A percentile compares a stretch with the other conserved stretches of the same genome.
Conservation (phyloP, 768 basidiomycete species). For the Psilocybe cubensis region DNA sequence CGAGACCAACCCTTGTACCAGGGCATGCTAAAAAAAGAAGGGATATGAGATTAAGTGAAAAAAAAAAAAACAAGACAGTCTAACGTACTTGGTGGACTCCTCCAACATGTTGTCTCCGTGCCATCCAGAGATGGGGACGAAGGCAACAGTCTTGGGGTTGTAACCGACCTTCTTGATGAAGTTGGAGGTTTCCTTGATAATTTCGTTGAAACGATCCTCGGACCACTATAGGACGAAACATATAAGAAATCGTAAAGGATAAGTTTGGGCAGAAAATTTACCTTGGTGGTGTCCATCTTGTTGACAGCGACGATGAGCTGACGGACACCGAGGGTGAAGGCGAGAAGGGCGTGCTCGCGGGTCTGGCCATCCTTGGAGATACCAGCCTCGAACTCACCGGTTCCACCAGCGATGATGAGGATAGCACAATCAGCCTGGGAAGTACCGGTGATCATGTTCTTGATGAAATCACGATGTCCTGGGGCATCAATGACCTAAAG, state of each 20-base stretch:
- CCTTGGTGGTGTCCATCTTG: conserved; percentile 99
- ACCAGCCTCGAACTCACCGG: conserved; percentile 99
- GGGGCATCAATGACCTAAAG: conserved; percentile 96
- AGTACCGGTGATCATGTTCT: conserved; percentile 99
- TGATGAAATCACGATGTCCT: conserved; percentile 99
- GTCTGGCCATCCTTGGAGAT: conserved; percentile 99
- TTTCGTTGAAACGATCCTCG: conserved; percentile 99
- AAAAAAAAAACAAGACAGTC: neutral
- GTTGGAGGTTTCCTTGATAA: conserved; percentile 94
- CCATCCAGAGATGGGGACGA: conserved; percentile 99
- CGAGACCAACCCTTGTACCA: conserved; percentile 99
- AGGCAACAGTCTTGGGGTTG: conserved; percentile 98
- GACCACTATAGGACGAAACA: conserved; percentile 72
- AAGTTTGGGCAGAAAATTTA: conserved; percentile 23
- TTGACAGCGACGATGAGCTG: conserved; percentile 99
- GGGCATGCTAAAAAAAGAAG: conserved; percentile 70
- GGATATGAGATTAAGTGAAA: conserved; percentile 16
- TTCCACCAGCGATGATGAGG: conserved; percentile 99
- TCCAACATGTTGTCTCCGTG: conserved; percentile 99
- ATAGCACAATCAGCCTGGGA: conserved; percentile 99
- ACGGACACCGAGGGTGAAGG: conserved; percentile 99
- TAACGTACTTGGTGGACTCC: conserved; percentile 87
- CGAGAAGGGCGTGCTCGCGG: conserved; percentile 99
- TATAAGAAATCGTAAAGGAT: conserved; percentile 2
- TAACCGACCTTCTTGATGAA: conserved; percentile 99